Evolutionary conservation across 495 filamentous ascomycete species (phyloP), one percentile per base, ranked within the genome.

Genomic region (Penicillium nucicola): DNA sequence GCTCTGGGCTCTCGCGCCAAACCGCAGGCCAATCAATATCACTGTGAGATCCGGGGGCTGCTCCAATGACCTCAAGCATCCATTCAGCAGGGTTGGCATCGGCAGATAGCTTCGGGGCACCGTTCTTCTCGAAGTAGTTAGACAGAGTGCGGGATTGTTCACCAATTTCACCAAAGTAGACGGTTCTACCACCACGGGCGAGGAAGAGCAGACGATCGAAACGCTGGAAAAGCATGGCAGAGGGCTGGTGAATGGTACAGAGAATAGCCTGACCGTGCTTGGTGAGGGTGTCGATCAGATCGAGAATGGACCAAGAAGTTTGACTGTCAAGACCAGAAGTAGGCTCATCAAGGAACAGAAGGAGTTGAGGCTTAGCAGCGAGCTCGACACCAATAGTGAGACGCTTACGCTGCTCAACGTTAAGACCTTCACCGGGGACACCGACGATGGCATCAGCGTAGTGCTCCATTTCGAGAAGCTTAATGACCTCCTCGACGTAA

Each of bases 241-340:
- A 93, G 7, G 92, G 92, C 65, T 98, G 93, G 71, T 98, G 93
- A 53, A 98, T 97, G 8, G 92, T 97, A 70, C 89, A 95, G 6
- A 97, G 84, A 67, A 97, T 89, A 40, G 92, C 91, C 60, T 95
- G 90, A 13, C 91, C 91, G 60, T 83, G 86, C 68, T 89, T 85
- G 45, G 91, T 90, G 34, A 97, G 74, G 63, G 93, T 95, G 62
- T 90, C 83, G 13, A 97, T 81, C 22, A 96, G 81, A 65, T 85
- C 80, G 45, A 90, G 77, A 60, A 96, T 95, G 25, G 89, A 86
- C 88, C 88, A 97, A 18, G 92, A 91, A 11, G 89, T 95, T 58
- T 96, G 90, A 65, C 82, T 85, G 72, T 95, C 89, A 34, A 95
- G 80, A 72, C 89, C 89, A 22, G 89, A 92, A 15, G 89, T 93